Evolutionary conservation across 176 grass and related monocot genomes (phyloP), one percentile per base, ranked within the genome.

Genomic region (Zoysia japonica): DNA sequence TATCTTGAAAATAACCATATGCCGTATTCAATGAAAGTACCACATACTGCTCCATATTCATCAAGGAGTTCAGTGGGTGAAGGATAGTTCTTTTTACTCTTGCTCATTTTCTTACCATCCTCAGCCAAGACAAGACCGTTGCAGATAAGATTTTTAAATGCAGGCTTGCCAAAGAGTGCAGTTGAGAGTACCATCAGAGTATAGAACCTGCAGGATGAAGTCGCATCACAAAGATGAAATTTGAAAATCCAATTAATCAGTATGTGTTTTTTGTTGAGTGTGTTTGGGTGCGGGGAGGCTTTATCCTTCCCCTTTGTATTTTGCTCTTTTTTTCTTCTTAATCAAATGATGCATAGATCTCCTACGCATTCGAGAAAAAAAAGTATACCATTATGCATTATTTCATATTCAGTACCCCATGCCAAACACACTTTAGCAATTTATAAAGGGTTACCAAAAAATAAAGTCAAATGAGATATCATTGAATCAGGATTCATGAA

Each of bases 101-200:
- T 99, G 83, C 96, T 99, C 96, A 99, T 99, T 93, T 99, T 99
- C 88, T 95, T 99, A 42, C 96, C 96, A 88, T 99, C 92, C 80
- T 99, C 90, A 66, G 92, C 96, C 76, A 99, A 91, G 20, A 99
- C 96, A 83, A 99, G 90, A 78, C 96, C 96, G 82, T 99, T 99
- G 71, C 96, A 99, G 78, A 99, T 86, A 45, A 99, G 92, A 89
- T 99, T 99, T 71, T 89, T 93, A 93, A 99, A 99, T 77, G 96
- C 92, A 87, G 96, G 96, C 83, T 93, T 99, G 64, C 90, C 96
- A 89, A 99, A 99, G 61, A 99, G 84, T 44, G 96, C 96, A 6
- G 96, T 99, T 47, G 96, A 99, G 16, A 99, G 77, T 9, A 95
- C 96, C 96, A 99, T 99, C 70, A 99, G 73, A 69, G 96, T 99